Conservation (phyloP, 1,284 basidiomycete species). For the Singerocomus rubriflavus region DNA sequence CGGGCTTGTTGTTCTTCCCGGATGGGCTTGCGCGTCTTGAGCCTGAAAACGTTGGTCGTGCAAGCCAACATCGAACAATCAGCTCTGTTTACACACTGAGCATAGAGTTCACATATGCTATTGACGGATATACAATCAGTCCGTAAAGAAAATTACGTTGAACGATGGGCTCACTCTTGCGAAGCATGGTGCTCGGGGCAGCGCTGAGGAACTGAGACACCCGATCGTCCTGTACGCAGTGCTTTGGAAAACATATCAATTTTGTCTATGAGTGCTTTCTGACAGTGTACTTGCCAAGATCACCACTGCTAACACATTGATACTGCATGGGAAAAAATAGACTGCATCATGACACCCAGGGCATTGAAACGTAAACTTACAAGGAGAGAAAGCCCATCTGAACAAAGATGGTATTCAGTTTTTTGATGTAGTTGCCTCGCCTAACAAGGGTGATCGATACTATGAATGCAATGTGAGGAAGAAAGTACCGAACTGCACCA, state of each 20-base stretch:
- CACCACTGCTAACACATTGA: constrained; percentile 11
- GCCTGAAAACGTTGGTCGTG: constrained; percentile 6
- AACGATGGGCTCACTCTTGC: constrained; percentile 15
- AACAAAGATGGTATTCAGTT: constrained; percentile 20
- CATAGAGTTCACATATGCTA: constrained; percentile 30
- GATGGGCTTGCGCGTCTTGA: constrained; percentile 18
- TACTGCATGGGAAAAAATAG: constrained; percentile 6
- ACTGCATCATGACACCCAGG: background rate
- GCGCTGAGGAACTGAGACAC: constrained; percentile 3
- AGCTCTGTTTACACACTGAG: constrained; percentile 18
- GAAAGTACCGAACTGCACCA: constrained; percentile 13
- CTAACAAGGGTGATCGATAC: background rate
- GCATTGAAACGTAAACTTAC: constrained; percentile 8
- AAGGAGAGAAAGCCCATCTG: constrained; percentile 27
- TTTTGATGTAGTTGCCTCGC: constrained; percentile 11
- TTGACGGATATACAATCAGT: background rate
- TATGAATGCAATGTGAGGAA: background rate
- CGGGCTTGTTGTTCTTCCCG: constrained; percentile 10
- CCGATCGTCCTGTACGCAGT: constrained; percentile 6
- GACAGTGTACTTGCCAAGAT: constrained; percentile 11
- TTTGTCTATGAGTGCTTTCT: background rate
- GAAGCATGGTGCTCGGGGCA: constrained; percentile 10
- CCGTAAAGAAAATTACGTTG: background rate
- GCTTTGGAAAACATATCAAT: constrained; percentile 11
- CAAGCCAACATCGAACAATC: background rate